Evolutionary conservation across 2,329 filamentous ascomycete species (phyloP).

Genomic region (Xylaria sp.): DNA sequence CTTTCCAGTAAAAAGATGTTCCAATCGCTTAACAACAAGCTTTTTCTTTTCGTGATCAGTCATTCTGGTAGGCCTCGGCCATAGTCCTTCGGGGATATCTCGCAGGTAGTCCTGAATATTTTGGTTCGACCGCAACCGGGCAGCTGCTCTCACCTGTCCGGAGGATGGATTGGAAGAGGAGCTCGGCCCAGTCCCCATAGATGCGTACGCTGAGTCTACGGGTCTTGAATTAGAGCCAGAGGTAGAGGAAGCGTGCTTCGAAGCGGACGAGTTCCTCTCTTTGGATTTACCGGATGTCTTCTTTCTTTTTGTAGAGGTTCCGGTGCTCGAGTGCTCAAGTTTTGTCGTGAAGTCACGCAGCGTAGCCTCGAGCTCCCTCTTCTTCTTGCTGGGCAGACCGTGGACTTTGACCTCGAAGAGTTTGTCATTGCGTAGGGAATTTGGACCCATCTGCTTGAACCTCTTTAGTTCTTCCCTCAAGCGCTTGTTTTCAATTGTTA

Average conservation of each 20-base stretch:
- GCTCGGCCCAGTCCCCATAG: slow-evolving; percentile 67
- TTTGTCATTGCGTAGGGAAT: slow-evolving; percentile 77
- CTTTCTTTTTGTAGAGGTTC: slow-evolving; percentile 56
- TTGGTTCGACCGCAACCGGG: slow-evolving; percentile 59
- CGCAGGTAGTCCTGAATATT: slow-evolving; percentile 77
- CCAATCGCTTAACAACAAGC: slow-evolving; percentile 78
- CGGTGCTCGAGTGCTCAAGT: slow-evolving; percentile 63
- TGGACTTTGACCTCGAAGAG: slow-evolving; percentile 87
- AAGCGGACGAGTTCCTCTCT: slow-evolving; percentile 58
- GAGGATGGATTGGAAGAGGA: slow-evolving; percentile 56
- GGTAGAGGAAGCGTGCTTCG: slow-evolving; percentile 63
- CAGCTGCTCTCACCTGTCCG: slow-evolving; percentile 48
- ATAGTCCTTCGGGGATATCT: slow-evolving; percentile 76
- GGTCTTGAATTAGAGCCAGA: slow-evolving; percentile 65
- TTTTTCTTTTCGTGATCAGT: slow-evolving; percentile 80
- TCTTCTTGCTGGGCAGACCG: slow-evolving; percentile 76
- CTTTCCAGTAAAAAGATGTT: slow-evolving; percentile 85
- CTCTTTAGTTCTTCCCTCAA: slow-evolving; percentile 78
- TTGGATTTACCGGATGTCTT: slow-evolving; percentile 55
- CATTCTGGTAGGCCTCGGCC: slow-evolving; percentile 71
- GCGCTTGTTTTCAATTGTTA: slow-evolving; percentile 85
- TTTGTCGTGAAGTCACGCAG: slow-evolving; percentile 76
- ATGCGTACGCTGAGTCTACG: slow-evolving; percentile 74
- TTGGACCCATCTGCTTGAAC: slow-evolving; percentile 74
- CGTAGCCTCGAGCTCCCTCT: slow-evolving; percentile 78